These are phyloP conservation scores for Ophiosphaerella narmari DNA, from an alignment of 2,329 filamentous ascomycete species.

Conservation along the genomic window DNA sequence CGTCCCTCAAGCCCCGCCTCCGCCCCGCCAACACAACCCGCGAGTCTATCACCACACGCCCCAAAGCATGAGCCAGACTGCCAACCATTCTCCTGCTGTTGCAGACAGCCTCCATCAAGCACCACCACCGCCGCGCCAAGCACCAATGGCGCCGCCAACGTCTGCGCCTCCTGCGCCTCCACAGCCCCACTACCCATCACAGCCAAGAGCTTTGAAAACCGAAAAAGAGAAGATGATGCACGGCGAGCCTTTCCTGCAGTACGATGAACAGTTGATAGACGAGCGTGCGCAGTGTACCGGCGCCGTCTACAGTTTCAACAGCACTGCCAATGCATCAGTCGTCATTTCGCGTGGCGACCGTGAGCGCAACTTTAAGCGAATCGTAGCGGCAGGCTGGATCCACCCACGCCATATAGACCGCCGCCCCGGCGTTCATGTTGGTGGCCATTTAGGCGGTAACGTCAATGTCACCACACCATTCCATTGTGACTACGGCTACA, in stretches of 20 bases:
- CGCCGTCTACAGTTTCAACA: conserved; percentile 86
- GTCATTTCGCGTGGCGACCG: conserved; percentile 69
- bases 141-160: conserved; percentile 20
- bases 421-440: conserved; percentile 5
- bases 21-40: conserved; percentile 34
- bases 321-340: conserved; percentile 73
- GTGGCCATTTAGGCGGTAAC: conserved; percentile 71
- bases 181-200: conserved; percentile 26
- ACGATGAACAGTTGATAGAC: conserved; percentile 74
- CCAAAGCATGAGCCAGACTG: conserved; percentile 34
- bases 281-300: conserved; percentile 85
- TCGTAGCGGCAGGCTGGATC: conserved; percentile 65
- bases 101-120: conserved; percentile 33
- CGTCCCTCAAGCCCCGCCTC: conserved; percentile 18
- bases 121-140: conserved; percentile 30
- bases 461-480: conserved; percentile 87
- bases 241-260: conserved; percentile 78
- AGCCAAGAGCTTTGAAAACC: conserved; percentile 52
- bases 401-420: conserved; percentile 19
- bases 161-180: conserved; percentile 26
- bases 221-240: conserved; percentile 91
- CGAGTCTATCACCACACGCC: conserved; percentile 39
- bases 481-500: conserved; percentile 93
- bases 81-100: conserved; percentile 26
- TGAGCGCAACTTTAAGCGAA: conserved; percentile 70